Percentiles rank a stretch among this genome's conserved stretches.
Conservation (phyloP, 1,284 basidiomycete genomes). For the Papiliotrema terrestris region DNA sequence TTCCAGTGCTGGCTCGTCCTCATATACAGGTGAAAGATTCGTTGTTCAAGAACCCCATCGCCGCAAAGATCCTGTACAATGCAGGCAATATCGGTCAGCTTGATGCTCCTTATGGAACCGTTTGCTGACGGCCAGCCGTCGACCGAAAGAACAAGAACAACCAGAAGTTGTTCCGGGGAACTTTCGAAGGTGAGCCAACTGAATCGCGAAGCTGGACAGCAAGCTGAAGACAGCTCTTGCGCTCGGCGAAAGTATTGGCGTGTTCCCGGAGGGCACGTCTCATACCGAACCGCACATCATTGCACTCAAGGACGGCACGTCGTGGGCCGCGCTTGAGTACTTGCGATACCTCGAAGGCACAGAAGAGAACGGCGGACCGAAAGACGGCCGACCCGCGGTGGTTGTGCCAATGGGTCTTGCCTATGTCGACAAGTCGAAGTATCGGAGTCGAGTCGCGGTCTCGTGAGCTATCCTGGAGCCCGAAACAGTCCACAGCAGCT, state of each 20-base stretch:
- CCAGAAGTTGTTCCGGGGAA: slow-evolving; percentile 81
- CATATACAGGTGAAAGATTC: slow-evolving; percentile 49
- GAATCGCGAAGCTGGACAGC: no score
- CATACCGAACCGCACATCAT: slow-evolving; percentile 84
- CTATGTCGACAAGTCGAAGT: slow-evolving; percentile 92
- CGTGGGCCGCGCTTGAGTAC: slow-evolving; percentile 93
- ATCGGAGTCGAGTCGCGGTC: slow-evolving; percentile 64
- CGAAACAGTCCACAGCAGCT: slow-evolving; percentile 1
- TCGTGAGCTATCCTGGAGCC: slow-evolving; percentile 42
- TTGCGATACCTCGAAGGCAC: slow-evolving; percentile 64
- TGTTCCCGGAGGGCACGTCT: slow-evolving; percentile 83
- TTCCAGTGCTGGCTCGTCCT: neutral
- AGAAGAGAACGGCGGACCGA: slow-evolving; percentile 49
- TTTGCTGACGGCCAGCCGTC: slow-evolving; percentile 59
- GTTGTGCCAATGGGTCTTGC: slow-evolving; percentile 85
- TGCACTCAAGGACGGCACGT: slow-evolving; percentile 92
- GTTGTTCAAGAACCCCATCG: slow-evolving; percentile 72
- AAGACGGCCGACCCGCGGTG: slow-evolving; percentile 52
- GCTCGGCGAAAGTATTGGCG: slow-evolving; percentile 72
- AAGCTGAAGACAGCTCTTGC: slow-evolving; percentile 56
- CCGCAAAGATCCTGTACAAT: slow-evolving; percentile 71
- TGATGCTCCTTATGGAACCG: neutral
- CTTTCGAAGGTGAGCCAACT: slow-evolving; percentile 60
- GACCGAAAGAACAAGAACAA: slow-evolving; percentile 89
- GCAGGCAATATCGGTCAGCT: slow-evolving; percentile 77